Evolutionary conservation across 768 basidiomycete genomes (phyloP), one percentile per base, ranked within the genome.

Genomic region (Gloeopeniophorella convolvens): DNA sequence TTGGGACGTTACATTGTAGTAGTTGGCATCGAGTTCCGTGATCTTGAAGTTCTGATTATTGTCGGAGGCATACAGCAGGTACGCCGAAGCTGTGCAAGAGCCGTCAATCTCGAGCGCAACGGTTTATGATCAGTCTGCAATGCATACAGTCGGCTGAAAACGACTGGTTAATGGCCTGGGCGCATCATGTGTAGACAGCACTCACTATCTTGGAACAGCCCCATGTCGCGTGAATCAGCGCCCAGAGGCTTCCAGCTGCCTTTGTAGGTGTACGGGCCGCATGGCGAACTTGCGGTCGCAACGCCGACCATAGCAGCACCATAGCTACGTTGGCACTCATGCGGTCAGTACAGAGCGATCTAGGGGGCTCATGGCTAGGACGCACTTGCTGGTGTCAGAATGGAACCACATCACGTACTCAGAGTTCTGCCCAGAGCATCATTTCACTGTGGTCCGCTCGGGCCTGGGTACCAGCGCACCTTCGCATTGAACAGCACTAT

Each of bases 361-460:
- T n/a, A n/a, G n/a, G n/a, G n/a, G n/a, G n/a, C n/a, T n/a, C n/a
- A n/a, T n/a, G n/a, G n/a, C n/a, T n/a, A n/a, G n/a, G n/a, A 63
- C 59, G 62, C 68, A 80, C 79, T 79, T 74, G 54, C 76, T 77
- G 20, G 69, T 71, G 57, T 83, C 80, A 8, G 78, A 79, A 62
- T 83, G 80, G 68, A 83, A 83, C 80, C 80, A 83, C 79, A 83
- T 80, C 18, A 82, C 80, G 60, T 80, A 81, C 68, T 80, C 77
- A 6, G 68, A 68, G 57, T 75, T 80, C 79, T 82, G 42, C 27
- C 10, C n/a, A n/a, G n/a, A n/a, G n/a, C n/a, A n/a, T n/a, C n/a
- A n/a, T n/a, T n/a, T n/a, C n/a, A n/a, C n/a, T n/a, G n/a, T n/a
- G n/a, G n/a, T n/a, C n/a, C n/a, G n/a, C n/a, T n/a, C n/a, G n/a